phyloP scores from a whole-genome alignment of 2,329 filamentous ascomycete genomes.

The Xylariaceae sp. region DNA sequence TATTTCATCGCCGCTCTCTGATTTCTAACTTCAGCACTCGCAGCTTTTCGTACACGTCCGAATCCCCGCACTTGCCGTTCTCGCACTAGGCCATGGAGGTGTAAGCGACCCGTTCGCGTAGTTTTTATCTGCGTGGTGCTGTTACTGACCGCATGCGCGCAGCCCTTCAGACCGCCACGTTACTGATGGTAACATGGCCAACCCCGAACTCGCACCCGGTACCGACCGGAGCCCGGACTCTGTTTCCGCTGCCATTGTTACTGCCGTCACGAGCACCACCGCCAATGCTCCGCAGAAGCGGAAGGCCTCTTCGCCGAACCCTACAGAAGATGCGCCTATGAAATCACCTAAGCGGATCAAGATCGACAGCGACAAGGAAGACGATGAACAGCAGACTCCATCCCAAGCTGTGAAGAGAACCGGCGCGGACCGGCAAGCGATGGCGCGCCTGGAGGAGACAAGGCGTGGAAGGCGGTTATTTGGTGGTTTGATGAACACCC shows the following conservation, averaged over 20 bases:
- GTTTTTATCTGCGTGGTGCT: not conserved
- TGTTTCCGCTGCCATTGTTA: too few species aligned
- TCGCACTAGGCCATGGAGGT: conserved; percentile 17
- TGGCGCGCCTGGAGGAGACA: conserved; percentile 61
- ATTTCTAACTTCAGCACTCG: conserved; percentile 15
- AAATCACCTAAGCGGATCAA: conserved; percentile 27
- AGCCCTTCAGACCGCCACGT: conserved; percentile 21
- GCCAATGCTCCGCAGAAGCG: conserved; percentile 28
- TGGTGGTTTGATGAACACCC: conserved; percentile 70
- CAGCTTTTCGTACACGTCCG: conserved; percentile 5
- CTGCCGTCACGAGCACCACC: not conserved
- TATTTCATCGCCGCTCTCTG: conserved; percentile 2
- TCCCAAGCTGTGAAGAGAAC: conserved; percentile 14
- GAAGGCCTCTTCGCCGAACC: conserved; percentile 27
- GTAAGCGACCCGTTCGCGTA: conserved; percentile 16
- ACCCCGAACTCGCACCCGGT: conserved; percentile 6
- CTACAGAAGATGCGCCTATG: conserved; percentile 17
- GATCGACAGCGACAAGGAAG: conserved; percentile 16
- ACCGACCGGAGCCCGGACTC: conserved; percentile 12
- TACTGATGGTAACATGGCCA: conserved; percentile 15
- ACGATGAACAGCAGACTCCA: conserved; percentile 14
- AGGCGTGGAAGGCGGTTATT: conserved; percentile 82
- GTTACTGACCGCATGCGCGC: conserved; percentile 7
- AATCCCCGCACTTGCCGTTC: not conserved
- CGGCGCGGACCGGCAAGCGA: conserved; percentile 35